Conservation (phyloP, 1,284 basidiomycete genomes). For the Omphalotus olearius region DNA sequence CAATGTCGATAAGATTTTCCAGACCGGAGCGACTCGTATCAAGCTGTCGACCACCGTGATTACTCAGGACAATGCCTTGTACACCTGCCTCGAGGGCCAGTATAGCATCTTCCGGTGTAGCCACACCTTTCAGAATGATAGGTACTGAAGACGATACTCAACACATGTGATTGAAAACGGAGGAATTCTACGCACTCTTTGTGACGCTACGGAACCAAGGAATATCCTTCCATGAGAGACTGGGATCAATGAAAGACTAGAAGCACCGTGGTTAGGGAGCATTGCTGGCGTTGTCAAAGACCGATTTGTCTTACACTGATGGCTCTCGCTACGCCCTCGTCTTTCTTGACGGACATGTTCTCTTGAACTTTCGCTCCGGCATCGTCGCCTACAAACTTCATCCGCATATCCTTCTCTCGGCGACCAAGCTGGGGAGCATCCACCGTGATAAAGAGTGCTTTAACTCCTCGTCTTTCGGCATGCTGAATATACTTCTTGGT, state of each 20-base stretch:
- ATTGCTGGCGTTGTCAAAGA: neutral
- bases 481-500: constrained; percentile 83
- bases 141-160: constrained; percentile 15
- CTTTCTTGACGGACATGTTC: constrained; percentile 11
- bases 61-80: constrained; percentile 84
- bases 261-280: neutral
- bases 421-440: constrained; percentile 13
- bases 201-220: constrained; percentile 29
- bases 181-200: constrained; percentile 20
- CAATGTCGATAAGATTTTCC: constrained; percentile 63
- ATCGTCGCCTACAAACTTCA: constrained; percentile 10
- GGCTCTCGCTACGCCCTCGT: constrained; percentile 10
- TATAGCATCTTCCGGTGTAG: constrained; percentile 69
- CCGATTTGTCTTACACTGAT: constrained; percentile 3
- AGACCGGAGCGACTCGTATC: constrained; percentile 63
- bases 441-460: constrained; percentile 26
- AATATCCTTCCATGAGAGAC: constrained; percentile 23
- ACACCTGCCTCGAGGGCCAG: constrained; percentile 83
- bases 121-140: constrained; percentile 30
- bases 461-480: constrained; percentile 81
- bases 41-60: constrained; percentile 83
- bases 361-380: constrained; percentile 10
- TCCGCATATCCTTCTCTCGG: constrained; percentile 13
- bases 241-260: constrained; percentile 13
- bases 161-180: neutral